A percentile compares a stretch with the other conserved stretches of the same genome.
These are phyloP conservation scores for Pyrrhoderma lamaoense DNA, from an alignment of 1,284 basidiomycete species.

Conservation along the genomic window DNA sequence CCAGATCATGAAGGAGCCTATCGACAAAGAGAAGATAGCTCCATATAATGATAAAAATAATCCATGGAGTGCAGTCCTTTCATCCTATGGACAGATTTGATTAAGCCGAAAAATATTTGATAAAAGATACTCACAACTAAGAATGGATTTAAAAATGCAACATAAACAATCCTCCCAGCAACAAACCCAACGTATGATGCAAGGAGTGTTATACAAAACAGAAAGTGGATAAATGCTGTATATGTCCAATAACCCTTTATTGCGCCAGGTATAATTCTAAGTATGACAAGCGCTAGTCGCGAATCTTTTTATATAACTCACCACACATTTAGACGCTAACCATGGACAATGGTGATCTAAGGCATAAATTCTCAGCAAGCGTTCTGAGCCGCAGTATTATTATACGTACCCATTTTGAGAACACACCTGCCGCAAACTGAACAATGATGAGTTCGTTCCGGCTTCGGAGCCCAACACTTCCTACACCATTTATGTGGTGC, in stretches of 20 bases:
- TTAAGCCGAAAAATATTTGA: constrained; percentile 6
- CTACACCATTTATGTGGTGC: constrained; percentile 64
- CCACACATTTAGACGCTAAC: constrained; percentile 75
- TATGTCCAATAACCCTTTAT: constrained; percentile 79
- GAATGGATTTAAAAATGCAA: constrained; percentile 59
- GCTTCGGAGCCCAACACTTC: constrained; percentile 72
- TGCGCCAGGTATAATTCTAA: too few relatives aligned
- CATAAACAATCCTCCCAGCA: constrained; percentile 51
- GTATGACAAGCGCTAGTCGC: too few relatives aligned
- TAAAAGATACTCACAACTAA: constrained; percentile 41
- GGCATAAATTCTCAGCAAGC: constrained; percentile 18
- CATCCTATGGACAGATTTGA: constrained; percentile 45
- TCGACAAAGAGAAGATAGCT: constrained; percentile 53
- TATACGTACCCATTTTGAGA: constrained; percentile 70
- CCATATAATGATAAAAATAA: constrained; percentile 60
- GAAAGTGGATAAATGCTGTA: constrained; percentile 79
- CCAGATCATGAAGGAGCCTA: constrained; percentile 73
- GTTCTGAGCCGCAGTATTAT: constrained; percentile 1
- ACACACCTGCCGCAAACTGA: constrained; percentile 71
- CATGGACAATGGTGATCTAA: constrained; percentile 87
- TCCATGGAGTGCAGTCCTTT: constrained; percentile 63
- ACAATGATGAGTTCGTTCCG: constrained; percentile 82
- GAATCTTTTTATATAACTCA: constrained; percentile 30
- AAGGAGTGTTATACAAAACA: constrained; percentile 60
- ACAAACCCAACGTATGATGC: constrained; percentile 55